phyloP scores from a whole-genome alignment of 2,329 filamentous ascomycete genomes.

The Chalara sp. region DNA sequence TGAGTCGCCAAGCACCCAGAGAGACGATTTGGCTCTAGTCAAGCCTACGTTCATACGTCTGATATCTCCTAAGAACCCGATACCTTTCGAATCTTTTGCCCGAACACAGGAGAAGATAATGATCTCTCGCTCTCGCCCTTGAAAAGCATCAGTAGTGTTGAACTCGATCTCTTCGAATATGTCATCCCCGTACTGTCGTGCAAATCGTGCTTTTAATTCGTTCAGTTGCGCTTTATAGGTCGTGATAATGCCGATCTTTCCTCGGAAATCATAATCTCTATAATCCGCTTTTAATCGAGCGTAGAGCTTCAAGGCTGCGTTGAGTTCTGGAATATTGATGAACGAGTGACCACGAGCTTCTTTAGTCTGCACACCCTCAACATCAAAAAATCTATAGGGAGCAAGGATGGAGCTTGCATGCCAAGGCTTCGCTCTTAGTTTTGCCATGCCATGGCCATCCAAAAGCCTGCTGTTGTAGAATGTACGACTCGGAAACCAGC shows the following conservation, averaged over 20 bases:
- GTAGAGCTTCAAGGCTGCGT: slow-evolving; percentile 80
- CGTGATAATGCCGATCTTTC: slow-evolving; percentile 94
- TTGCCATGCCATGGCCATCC: slow-evolving; percentile 78
- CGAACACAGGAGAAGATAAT: slow-evolving; percentile 99
- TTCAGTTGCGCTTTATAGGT: slow-evolving; percentile 92
- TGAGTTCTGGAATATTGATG: slow-evolving; percentile 80
- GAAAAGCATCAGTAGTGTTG: slow-evolving; percentile 97
- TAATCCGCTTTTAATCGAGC: slow-evolving; percentile 72
- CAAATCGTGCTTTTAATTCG: slow-evolving; percentile 72
- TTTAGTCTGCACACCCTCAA: slow-evolving; percentile 77
- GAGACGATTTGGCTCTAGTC: slow-evolving; percentile 89
- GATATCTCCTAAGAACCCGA: slow-evolving; percentile 97
- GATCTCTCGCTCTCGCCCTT: slow-evolving; percentile 92
- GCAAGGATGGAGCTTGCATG: slow-evolving; percentile 74
- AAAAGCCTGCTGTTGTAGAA: slow-evolving; percentile 88
- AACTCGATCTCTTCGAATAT: slow-evolving; percentile 84
- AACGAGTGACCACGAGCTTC: slow-evolving; percentile 83
- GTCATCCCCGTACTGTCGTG: slow-evolving; percentile 60
- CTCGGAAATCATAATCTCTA: slow-evolving; percentile 58
- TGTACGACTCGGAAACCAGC: slow-evolving; percentile 77
- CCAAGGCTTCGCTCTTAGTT: slow-evolving; percentile 74
- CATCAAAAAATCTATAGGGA: slow-evolving; percentile 96
- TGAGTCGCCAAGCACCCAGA: slow-evolving; percentile 95
- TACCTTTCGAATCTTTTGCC: slow-evolving; percentile 84
- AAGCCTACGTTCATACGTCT: slow-evolving; percentile 98